These are phyloP conservation scores for Fusarium drepaniforme DNA, from an alignment of 2,329 filamentous ascomycete species.

Conservation along the genomic window DNA sequence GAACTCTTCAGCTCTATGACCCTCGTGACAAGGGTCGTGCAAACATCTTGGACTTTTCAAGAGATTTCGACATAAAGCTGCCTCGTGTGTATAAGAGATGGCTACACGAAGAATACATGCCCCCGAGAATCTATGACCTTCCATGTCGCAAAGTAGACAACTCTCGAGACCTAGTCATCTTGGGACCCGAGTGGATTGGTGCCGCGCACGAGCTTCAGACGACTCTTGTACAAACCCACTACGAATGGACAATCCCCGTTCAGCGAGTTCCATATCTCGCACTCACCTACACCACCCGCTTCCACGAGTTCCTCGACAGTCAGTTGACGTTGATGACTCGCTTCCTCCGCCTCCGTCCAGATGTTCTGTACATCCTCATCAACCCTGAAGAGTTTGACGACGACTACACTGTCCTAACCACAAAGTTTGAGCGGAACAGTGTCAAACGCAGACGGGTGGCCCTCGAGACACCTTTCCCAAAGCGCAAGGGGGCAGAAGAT, in stretches of 20 bases:
- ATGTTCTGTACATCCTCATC: not conserved
- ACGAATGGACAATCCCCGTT: not conserved
- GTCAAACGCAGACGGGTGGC: not conserved
- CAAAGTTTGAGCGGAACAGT: not conserved
- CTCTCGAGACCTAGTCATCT: not conserved
- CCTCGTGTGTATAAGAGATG: too few relatives aligned
- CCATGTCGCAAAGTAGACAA: not conserved
- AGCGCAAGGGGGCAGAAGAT: not conserved
- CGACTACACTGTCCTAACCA: not conserved
- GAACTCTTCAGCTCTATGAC: not conserved
- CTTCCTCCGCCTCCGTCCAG: not conserved
- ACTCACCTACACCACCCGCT: not conserved
- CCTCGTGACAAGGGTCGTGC: not conserved
- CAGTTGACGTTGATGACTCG: not conserved
- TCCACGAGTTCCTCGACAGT: not conserved
- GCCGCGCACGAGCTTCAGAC: not conserved
- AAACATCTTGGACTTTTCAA: not conserved
- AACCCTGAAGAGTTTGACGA: not conserved
- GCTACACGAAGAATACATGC: too few relatives aligned
- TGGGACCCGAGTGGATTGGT: not conserved
- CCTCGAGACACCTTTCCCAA: slow-evolving; percentile 1
- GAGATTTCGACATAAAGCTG: not conserved
- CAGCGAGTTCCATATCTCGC: not conserved
- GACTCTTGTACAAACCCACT: not conserved
- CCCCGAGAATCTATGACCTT: not conserved